Base-by-base conservation (phyloP, 768 basidiomycete species). In the Rubroboletus pulcherrimus region DNA sequence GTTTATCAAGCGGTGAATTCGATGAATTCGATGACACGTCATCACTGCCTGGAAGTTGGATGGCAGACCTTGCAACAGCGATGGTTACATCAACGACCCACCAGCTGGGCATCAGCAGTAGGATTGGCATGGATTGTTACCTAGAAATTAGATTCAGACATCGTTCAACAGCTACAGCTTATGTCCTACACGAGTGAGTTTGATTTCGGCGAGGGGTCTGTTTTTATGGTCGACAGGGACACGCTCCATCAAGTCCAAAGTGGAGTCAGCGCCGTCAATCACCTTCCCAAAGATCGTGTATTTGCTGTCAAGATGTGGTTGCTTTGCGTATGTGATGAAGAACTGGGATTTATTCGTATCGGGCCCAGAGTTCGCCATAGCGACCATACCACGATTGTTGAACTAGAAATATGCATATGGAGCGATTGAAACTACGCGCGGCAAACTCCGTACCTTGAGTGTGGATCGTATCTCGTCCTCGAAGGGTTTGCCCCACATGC, bases 351-450 rank as follows among this genome's bases (percentile, higher is more conserved):
- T 98, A 77, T 98, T 99, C 34, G 89, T 84, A 69, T 97, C 92
- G 10, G 86, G 86, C 1, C 97, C 97, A 8, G 91, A 87, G 73
- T 98, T 99, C 53, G 97, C 97, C 95, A 98, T 98, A 30, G 97
- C 97, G 15, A 98, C 87, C 61, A 98, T 81, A 17, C 97, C 97
- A 57, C 97, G 85, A 49, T 85, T 78, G 71, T 98, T 98, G 77
- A 99, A 98, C 96, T 98, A 67, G 26, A 26, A 39, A 15, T 4
- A n/a, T 10, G 30, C 8, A 40, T 30, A 41, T 40, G 26, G 11
- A 41, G n/a, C 30, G 14, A 11, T 29, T 51, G 3, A 29, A 19
- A 38, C 21, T 26, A 44, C n/a, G 14, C 8, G 3, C 24, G 37
- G n/a, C 0, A 44, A 50, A 24, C 33, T 53, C 66, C 66, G 53